These are phyloP conservation scores for Trichomonas vaginalis DNA, from an alignment of 208 protist species.

Conservation along the genomic window DNA sequence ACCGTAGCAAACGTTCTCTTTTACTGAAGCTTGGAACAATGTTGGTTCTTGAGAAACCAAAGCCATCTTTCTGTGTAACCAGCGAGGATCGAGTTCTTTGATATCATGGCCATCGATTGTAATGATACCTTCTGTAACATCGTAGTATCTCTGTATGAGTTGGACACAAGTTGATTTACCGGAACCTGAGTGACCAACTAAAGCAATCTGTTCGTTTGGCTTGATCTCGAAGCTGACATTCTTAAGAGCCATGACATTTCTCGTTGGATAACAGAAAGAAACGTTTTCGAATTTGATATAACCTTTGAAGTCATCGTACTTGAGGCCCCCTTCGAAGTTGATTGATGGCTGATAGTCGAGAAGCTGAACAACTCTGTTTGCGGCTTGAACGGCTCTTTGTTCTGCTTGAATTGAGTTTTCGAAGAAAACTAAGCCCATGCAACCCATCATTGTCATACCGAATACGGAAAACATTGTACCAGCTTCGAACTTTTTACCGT, in stretches of 20 bases:
- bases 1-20: constrained; percentile 81
- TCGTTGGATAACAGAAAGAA: neutral
- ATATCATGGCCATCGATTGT: neutral
- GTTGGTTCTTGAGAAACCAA: constrained; percentile 80
- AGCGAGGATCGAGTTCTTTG: neutral
- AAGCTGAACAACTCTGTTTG: neutral
- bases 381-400: neutral
- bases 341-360: neutral
- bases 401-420: neutral
- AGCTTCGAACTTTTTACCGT: neutral
- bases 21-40: constrained; percentile 76
- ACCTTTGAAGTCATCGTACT: neutral
- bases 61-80: neutral
- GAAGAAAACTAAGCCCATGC: neutral
- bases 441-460: neutral
- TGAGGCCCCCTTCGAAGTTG: neutral
- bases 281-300: neutral
- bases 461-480: neutral
- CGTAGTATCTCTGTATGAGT: constrained; percentile 77
- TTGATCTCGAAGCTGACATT: constrained; percentile 24
- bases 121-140: constrained; percentile 44
- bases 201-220: constrained; percentile 23
- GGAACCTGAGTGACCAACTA: constrained; percentile 20
- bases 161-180: neutral
- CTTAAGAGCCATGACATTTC: neutral